A percentile compares a stretch with the other conserved stretches of the same genome.
Evolutionary conservation across 2,329 filamentous ascomycete genomes (phyloP).

Genomic region (Neospermospora avenae): DNA sequence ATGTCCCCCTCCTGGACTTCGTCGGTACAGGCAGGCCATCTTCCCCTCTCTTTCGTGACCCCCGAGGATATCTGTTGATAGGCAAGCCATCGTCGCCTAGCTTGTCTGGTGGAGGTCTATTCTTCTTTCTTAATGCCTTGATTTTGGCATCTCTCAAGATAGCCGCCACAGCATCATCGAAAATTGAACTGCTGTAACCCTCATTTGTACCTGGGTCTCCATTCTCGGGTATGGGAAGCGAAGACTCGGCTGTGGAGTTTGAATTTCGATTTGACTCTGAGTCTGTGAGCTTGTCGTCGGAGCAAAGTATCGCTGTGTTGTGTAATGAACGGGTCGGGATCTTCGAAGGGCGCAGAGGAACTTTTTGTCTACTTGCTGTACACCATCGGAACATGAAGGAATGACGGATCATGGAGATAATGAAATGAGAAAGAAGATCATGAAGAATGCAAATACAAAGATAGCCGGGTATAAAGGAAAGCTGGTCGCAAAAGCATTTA

Average conservation of each 20-base stretch:
- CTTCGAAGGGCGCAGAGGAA: not conserved
- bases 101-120: no score
- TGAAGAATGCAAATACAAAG: no score
- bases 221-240: not conserved
- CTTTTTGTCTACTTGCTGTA: constrained; percentile 14
- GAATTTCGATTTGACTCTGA: no score
- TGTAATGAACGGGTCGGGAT: not conserved
- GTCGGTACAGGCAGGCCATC: no score
- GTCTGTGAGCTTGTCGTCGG: not conserved
- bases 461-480: no score
- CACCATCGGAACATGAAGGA: constrained; percentile 27
- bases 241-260: not conserved
- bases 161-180: not conserved
- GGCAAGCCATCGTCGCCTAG: no score
- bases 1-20: no score
- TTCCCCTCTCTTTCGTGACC: no score
- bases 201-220: no score
- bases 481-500: no score
- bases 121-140: not conserved
- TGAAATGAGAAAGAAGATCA: not conserved
- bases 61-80: no score
- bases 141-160: not conserved
- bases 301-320: not conserved
- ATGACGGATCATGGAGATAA: not conserved
- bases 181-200: not conserved